Percentiles rank a stretch among this genome's conserved stretches.
Conservation (phyloP, 805 yeast genomes). For the Candida railenensis region DNA sequence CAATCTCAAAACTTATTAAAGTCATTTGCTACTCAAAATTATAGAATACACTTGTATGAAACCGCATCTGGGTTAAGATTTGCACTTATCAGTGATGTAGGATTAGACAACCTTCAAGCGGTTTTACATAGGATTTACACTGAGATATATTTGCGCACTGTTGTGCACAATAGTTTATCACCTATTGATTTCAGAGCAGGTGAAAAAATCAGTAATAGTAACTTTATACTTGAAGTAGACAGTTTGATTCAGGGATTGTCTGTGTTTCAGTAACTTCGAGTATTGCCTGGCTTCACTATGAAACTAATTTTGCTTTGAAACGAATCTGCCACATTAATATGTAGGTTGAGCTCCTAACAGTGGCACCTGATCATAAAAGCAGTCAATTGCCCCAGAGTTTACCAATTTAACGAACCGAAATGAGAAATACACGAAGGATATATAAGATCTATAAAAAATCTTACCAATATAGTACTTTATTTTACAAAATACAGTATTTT, state of each 20-base stretch:
- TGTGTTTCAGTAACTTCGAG: slow-evolving; percentile 10
- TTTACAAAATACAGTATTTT: too few relatives aligned
- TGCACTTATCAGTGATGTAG: slow-evolving; percentile 68
- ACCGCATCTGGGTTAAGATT: slow-evolving; percentile 78
- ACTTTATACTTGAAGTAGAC: slow-evolving; percentile 59
- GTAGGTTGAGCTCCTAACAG: too few relatives aligned
- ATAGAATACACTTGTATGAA: slow-evolving; percentile 77
- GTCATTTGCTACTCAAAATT: slow-evolving; percentile 69
- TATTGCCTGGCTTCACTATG: neutral
- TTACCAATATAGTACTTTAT: too few relatives aligned
- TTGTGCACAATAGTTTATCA: slow-evolving; percentile 54
- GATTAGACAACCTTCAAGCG: slow-evolving; percentile 52
- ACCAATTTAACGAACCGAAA: too few relatives aligned
- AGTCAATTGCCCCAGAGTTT: too few relatives aligned
- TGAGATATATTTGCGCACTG: slow-evolving; percentile 54
- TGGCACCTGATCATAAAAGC: too few relatives aligned
- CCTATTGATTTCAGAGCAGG: slow-evolving; percentile 59
- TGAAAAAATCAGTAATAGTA: slow-evolving; percentile 52
- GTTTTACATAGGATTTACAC: slow-evolving; percentile 61
- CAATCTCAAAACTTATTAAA: slow-evolving; percentile 33
- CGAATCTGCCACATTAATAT: too few relatives aligned
- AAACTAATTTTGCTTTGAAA: neutral
- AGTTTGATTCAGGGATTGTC: slow-evolving; percentile 34
- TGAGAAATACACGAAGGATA: too few relatives aligned
- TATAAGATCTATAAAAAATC: too few relatives aligned